Conservation (phyloP, 495 filamentous ascomycete genomes). For the Parathielavia hyrcaniae region DNA sequence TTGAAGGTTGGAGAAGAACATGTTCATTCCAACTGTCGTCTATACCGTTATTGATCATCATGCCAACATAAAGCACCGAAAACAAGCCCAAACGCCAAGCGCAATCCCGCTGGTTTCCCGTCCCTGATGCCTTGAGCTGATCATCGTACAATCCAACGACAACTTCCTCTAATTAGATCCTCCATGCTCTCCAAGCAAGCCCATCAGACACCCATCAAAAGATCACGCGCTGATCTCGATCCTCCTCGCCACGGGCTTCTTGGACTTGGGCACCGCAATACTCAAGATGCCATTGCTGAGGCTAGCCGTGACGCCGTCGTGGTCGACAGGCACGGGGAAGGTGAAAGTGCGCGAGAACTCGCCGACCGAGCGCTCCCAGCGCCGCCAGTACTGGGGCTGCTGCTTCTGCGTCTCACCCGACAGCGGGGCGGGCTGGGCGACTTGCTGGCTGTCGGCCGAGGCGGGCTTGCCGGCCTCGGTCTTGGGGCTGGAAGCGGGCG, state of each 20-base stretch:
- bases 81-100: no score
- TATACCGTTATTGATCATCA: no score
- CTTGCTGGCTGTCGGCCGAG: neutral
- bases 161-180: no score
- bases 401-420: slow-evolving; percentile 18
- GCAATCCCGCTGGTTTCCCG: no score
- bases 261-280: slow-evolving; percentile 67
- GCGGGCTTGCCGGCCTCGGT: slow-evolving; percentile 14
- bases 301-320: slow-evolving; percentile 67
- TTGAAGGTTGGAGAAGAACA: no score
- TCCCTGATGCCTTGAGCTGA: no score
- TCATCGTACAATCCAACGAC: no score
- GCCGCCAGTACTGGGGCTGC: slow-evolving; percentile 63
- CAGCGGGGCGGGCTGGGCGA: slow-evolving; percentile 19
- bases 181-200: no score
- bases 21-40: no score
- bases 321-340: slow-evolving; percentile 69
- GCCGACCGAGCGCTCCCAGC: slow-evolving; percentile 71
- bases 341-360: slow-evolving; percentile 73
- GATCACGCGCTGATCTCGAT: slow-evolving; percentile 1
- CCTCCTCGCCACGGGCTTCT: neutral
- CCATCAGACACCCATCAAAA: no score
- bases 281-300: slow-evolving; percentile 54
- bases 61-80: no score
- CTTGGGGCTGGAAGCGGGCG: neutral